Conservation (phyloP, 345 rosid species). For the Brassica napus region DNA sequence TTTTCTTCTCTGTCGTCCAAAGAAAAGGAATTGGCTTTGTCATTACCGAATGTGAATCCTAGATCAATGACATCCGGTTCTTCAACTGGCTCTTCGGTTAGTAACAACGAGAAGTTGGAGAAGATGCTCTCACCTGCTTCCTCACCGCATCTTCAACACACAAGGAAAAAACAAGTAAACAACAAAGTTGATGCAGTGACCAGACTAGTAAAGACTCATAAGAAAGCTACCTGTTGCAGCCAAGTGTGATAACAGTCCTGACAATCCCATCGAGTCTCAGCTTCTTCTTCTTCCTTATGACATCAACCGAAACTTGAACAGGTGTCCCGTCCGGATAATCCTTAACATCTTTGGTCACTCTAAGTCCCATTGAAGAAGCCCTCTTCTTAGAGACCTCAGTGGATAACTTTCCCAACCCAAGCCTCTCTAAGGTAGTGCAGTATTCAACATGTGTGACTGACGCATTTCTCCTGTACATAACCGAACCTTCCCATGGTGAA, state of each 20-base stretch:
- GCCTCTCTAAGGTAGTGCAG: constrained; percentile 91
- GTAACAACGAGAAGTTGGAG: constrained; percentile 73
- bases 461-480: constrained; percentile 72
- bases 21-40: constrained; percentile 36
- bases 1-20: constrained; percentile 35
- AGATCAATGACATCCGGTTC: constrained; percentile 69
- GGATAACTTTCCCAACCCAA: constrained; percentile 76
- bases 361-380: constrained; percentile 83
- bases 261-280: constrained; percentile 90
- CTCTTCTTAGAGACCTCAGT: constrained; percentile 62
- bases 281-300: constrained; percentile 68
- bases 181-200: neutral
- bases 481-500: constrained; percentile 93
- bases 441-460: constrained; percentile 74
- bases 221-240: constrained; percentile 71
- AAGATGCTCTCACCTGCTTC: constrained; percentile 69
- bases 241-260: constrained; percentile 74
- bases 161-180: neutral
- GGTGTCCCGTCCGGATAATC: constrained; percentile 89
- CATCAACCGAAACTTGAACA: constrained; percentile 84
- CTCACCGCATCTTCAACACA: constrained; percentile 65
- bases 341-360: constrained; percentile 85
- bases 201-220: neutral
- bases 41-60: constrained; percentile 47
- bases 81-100: constrained; percentile 66